Evolutionary conservation across 1,284 basidiomycete genomes (phyloP).

Genomic region (Polyporus tsugae): DNA sequence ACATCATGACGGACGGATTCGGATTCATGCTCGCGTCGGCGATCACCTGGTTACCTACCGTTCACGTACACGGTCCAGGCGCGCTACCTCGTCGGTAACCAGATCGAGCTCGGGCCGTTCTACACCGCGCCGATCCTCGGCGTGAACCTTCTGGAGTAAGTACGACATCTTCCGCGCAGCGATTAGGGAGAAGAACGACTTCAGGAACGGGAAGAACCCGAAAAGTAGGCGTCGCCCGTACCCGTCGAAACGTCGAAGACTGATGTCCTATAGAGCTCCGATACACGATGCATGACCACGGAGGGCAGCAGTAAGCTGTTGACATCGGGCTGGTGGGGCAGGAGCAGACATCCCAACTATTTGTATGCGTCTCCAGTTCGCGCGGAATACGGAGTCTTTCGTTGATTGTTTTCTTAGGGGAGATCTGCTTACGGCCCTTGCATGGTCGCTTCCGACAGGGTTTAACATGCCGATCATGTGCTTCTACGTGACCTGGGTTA

Average conservation of each 20-base stretch:
- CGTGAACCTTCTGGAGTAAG: conserved; percentile 84
- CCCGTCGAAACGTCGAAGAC: not conserved
- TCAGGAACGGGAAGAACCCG: conserved; percentile 37
- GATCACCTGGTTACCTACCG: conserved; percentile 85
- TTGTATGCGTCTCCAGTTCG: conserved; percentile 56
- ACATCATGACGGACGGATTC: conserved; percentile 96
- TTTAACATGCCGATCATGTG: conserved; percentile 95
- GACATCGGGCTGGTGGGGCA: conserved; percentile 98
- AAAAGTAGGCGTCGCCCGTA: conserved; percentile 1
- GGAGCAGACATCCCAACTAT: conserved; percentile 93
- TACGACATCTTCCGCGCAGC: conserved; percentile 92
- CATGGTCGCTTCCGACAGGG: conserved; percentile 93
- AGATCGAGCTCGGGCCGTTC: conserved; percentile 79
- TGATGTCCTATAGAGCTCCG: conserved; percentile 62
- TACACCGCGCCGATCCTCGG: conserved; percentile 69
- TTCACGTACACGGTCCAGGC: conserved; percentile 94
- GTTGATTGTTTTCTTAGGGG: not conserved
- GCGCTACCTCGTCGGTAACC: conserved; percentile 91
- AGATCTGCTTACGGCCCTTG: not conserved
- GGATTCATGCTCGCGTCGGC: conserved; percentile 97
- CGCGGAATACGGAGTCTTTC: not conserved
- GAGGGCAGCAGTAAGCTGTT: conserved; percentile 90
- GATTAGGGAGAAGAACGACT: conserved; percentile 96
- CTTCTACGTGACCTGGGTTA: conserved; percentile 92
- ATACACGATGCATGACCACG: conserved; percentile 85